Percentiles rank a stretch among this genome's conserved stretches.
Conservation (phyloP, 1,284 basidiomycete species). For the Ustilago vetiveriae region DNA sequence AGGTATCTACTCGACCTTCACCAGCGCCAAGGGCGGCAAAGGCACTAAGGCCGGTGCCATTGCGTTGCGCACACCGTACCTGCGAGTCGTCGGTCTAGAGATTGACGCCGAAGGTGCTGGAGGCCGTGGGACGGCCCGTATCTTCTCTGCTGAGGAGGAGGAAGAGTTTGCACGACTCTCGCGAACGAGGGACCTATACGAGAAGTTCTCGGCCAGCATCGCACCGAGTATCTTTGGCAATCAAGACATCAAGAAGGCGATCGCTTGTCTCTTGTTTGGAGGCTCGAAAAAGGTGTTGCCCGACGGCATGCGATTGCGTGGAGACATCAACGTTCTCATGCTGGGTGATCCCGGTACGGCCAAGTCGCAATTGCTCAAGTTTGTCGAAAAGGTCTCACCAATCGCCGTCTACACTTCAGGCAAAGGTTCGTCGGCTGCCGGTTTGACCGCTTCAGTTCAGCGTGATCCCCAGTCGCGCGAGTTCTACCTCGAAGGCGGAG, state of each 20-base stretch:
- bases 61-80: conserved; percentile 92
- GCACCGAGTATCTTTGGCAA: conserved; percentile 97
- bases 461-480: conserved; percentile 90
- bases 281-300: conserved; percentile 98
- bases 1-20: conserved; percentile 96
- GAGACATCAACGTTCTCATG: conserved; percentile 96
- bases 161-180: conserved; percentile 94
- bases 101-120: conserved; percentile 75
- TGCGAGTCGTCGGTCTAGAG: conserved; percentile 91
- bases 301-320: conserved; percentile 95
- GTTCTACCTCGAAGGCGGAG: conserved; percentile 98
- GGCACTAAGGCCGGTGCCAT: conserved; percentile 68
- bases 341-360: conserved; percentile 98
- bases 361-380: conserved; percentile 96
- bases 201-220: conserved; percentile 91
- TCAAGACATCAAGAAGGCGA: conserved; percentile 96
- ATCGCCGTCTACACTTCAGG: conserved; percentile 98
- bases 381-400: conserved; percentile 97
- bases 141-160: conserved; percentile 94
- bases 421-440: conserved; percentile 96
- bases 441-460: conserved; percentile 97
- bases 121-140: conserved; percentile 72
- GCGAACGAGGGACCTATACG: conserved; percentile 88
- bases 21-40: conserved; percentile 77
- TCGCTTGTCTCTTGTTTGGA: conserved; percentile 92